Conservation (phyloP, 2,329 filamentous ascomycete species). For the Hypoxylon sp. region DNA sequence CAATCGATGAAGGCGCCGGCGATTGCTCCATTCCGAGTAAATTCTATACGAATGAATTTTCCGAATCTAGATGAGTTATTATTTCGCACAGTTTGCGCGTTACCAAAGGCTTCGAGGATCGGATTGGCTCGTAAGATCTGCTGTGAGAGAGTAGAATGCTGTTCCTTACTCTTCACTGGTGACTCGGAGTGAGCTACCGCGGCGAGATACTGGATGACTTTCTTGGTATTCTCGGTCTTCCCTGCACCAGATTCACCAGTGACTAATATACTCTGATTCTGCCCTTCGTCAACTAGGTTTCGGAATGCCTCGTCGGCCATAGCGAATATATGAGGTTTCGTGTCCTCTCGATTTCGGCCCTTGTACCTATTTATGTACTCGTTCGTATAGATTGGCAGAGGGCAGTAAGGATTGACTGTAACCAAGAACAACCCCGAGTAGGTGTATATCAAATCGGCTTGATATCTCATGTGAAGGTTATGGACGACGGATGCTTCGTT, state of each 20-base stretch:
- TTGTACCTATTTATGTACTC: slow-evolving; percentile 99
- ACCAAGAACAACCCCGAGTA: slow-evolving; percentile 98
- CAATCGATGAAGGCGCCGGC: slow-evolving; percentile 97
- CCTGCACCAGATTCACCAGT: slow-evolving; percentile 98
- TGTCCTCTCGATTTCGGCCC: slow-evolving; percentile 90
- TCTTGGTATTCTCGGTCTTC: slow-evolving; percentile 99
- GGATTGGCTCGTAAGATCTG: slow-evolving; percentile 97
- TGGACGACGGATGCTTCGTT: slow-evolving; percentile 99
- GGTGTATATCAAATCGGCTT: slow-evolving; percentile 96
- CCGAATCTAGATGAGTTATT: slow-evolving; percentile 99
- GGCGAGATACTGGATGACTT: slow-evolving; percentile 98
- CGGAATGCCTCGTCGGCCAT: slow-evolving; percentile 98
- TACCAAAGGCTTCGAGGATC: slow-evolving; percentile 97
- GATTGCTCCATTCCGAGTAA: slow-evolving; percentile 88
- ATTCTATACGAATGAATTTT: slow-evolving; percentile 98
- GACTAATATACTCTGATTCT: slow-evolving; percentile 97
- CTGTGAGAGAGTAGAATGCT: slow-evolving; percentile 89
- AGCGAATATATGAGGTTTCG: slow-evolving; percentile 96
- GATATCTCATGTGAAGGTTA: slow-evolving; percentile 95
- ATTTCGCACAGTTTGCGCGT: slow-evolving; percentile 97
- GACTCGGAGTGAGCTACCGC: slow-evolving; percentile 91
- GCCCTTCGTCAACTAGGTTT: slow-evolving; percentile 93
- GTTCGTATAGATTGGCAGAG: slow-evolving; percentile 93
- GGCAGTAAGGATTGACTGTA: slow-evolving; percentile 96
- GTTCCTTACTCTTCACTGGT: slow-evolving; percentile 71